These are phyloP conservation scores for Neurospora sp. DNA, from an alignment of 2,329 filamentous ascomycete genomes.

Conservation along the genomic window DNA sequence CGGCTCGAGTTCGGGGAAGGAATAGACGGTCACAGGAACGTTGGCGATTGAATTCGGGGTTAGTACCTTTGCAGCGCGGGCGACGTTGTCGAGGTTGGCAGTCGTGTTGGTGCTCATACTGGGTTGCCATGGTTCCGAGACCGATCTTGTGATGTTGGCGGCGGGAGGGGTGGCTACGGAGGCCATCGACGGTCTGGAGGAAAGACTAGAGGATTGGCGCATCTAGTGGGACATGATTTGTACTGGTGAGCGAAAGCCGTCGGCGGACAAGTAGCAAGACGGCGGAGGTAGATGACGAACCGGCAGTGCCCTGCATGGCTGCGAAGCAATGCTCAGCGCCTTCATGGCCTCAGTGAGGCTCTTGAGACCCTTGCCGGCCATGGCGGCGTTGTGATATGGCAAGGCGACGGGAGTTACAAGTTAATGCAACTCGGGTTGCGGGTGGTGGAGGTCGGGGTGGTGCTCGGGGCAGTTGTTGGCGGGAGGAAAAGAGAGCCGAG, in stretches of 20 bases:
- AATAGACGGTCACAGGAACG: slow-evolving; percentile 77
- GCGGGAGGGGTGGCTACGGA: slow-evolving; percentile 33
- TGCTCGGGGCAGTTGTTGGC: not conserved
- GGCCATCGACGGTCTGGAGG: slow-evolving; percentile 43
- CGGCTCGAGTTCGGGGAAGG: slow-evolving; percentile 84
- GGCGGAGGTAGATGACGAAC: slow-evolving; percentile 7
- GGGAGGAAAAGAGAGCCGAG: not conserved
- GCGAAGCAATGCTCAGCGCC: slow-evolving; percentile 36
- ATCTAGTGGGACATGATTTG: slow-evolving; percentile 3
- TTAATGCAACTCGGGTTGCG: not conserved
- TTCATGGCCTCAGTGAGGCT: slow-evolving; percentile 44
- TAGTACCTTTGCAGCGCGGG: slow-evolving; percentile 17
- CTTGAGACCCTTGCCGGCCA: slow-evolving; percentile 40
- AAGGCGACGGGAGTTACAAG: not conserved
- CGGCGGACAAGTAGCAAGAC: not conserved
- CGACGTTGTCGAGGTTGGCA: not conserved
- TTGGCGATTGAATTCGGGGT: slow-evolving; percentile 34
- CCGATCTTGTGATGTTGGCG: slow-evolving; percentile 27
- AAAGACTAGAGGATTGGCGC: slow-evolving; percentile 6
- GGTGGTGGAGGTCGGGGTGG: not conserved
- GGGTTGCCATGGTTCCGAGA: slow-evolving; percentile 34
- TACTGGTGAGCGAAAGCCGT: slow-evolving; percentile 2
- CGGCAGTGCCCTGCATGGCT: slow-evolving; percentile 26
- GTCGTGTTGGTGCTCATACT: slow-evolving; percentile 24
- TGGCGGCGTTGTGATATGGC: slow-evolving; percentile 13